A percentile compares a stretch with the other conserved stretches of the same genome.
These are phyloP conservation scores for Eucalyptus virginea DNA, from an alignment of 345 rosid species.

Conservation along the genomic window DNA sequence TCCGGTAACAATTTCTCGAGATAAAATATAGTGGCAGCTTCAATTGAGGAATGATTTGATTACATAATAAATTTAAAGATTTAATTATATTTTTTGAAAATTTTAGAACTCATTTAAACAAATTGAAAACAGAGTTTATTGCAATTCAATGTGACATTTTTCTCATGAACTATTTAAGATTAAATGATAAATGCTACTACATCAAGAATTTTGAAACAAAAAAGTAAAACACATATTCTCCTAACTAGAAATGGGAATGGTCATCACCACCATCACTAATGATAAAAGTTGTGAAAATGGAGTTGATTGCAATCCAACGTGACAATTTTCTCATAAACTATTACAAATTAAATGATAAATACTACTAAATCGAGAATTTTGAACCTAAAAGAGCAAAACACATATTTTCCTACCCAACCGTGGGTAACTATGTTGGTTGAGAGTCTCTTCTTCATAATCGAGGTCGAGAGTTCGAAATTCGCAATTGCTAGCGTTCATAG, in stretches of 20 bases:
- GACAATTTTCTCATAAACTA: background rate
- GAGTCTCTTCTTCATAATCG: no score
- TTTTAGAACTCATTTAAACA: background rate
- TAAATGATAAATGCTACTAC: background rate
- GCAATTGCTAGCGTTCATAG: no score
- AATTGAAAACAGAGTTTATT: no score
- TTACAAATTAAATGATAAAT: background rate
- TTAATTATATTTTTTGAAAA: no score
- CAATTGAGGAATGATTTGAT: fast-evolving
- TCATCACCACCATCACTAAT: background rate
- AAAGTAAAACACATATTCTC: background rate
- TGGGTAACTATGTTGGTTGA: no score
- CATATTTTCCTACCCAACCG: background rate
- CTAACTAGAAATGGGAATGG: background rate
- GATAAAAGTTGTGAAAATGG: fast-evolving
- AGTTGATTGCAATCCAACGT: no score
- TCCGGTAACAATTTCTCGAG: background rate
- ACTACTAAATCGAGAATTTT: background rate
- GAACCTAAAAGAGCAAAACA: background rate
- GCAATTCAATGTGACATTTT: no score
- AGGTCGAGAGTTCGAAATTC: no score
- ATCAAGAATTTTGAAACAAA: background rate
- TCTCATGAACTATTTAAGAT: background rate
- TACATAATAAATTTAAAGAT: no score
- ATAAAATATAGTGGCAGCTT: no score